Conservation (phyloP, 129 eudicot genomes). For the Heracleum sosnowskyi region DNA sequence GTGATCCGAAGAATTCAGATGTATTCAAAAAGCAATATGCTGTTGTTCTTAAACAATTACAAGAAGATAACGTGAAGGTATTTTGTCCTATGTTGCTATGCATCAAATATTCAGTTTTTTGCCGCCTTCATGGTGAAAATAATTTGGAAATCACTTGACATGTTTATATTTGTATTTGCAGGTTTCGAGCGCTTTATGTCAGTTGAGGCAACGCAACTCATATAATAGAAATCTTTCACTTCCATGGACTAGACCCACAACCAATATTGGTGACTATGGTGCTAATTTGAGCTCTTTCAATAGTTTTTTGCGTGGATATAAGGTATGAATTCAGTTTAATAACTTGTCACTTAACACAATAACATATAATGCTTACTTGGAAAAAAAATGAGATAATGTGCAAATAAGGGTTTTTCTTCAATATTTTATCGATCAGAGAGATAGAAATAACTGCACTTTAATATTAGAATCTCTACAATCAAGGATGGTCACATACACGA, state of each 20-base stretch:
- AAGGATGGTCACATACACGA: no score
- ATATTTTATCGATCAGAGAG: no score
- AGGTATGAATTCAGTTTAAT: not conserved
- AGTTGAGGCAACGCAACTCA: constrained; percentile 71
- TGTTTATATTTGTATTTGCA: constrained; percentile 17
- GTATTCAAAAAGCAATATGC: no score
- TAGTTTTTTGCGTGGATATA: constrained; percentile 5
- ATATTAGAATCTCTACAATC: no score
- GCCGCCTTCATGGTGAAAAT: no score
- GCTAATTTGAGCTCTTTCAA: constrained; percentile 28
- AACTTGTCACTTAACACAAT: not conserved
- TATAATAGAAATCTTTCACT: constrained; percentile 40
- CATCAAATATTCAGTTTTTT: no score
- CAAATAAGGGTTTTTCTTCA: no score
- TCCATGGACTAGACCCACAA: constrained; percentile 31
- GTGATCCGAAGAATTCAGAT: no score
- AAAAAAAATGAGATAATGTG: no score
- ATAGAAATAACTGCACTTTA: not conserved
- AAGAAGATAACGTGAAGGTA: no score
- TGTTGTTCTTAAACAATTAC: no score
- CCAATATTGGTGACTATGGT: constrained; percentile 29
- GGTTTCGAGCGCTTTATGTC: constrained; percentile 67
- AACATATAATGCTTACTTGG: not conserved
- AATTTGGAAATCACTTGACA: not conserved
- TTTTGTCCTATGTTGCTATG: no score